These are phyloP conservation scores for Camelina hispida DNA, from an alignment of 345 rosid species.

Conservation along the genomic window DNA sequence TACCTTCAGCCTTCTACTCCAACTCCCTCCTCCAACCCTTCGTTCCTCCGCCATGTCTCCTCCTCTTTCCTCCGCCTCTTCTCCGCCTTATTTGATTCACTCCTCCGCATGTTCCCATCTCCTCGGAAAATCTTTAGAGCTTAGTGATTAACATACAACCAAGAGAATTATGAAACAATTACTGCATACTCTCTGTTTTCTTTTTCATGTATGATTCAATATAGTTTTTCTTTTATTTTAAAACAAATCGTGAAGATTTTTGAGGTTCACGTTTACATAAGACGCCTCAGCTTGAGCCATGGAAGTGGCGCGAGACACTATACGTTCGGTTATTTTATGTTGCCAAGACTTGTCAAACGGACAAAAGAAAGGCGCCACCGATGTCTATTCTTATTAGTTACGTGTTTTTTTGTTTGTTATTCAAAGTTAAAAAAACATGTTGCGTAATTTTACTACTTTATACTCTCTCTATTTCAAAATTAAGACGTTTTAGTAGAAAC, in stretches of 20 bases:
- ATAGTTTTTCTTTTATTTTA: background rate
- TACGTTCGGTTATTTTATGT: slow-evolving; percentile 3
- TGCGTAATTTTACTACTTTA: too few relatives aligned
- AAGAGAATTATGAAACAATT: background rate
- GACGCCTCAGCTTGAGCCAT: slow-evolving; percentile 12
- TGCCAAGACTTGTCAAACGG: slow-evolving; percentile 21
- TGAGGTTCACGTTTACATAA: slow-evolving; percentile 33
- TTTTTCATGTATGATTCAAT: too few relatives aligned
- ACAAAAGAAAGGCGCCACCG: background rate
- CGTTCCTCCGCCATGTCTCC: slow-evolving; percentile 54
- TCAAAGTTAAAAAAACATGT: background rate
- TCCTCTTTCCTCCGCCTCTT: slow-evolving; percentile 48
- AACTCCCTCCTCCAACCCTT: slow-evolving; percentile 51
- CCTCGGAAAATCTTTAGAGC: slow-evolving; percentile 29
- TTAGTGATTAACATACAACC: slow-evolving; percentile 12
- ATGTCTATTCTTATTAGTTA: background rate
- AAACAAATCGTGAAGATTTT: slow-evolving; percentile 31
- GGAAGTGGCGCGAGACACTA: slow-evolving; percentile 1
- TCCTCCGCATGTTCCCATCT: slow-evolving; percentile 37
- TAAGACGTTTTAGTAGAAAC: too few relatives aligned
- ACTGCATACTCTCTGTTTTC: slow-evolving; percentile 17
- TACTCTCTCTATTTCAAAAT: too few relatives aligned
- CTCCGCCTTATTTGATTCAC: slow-evolving; percentile 31
- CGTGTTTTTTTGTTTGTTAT: background rate
- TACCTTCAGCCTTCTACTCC: slow-evolving; percentile 86